Evolutionary conservation across 352 stramenopile genomes (phyloP).

Genomic region (Globisporangium mamillatum): DNA sequence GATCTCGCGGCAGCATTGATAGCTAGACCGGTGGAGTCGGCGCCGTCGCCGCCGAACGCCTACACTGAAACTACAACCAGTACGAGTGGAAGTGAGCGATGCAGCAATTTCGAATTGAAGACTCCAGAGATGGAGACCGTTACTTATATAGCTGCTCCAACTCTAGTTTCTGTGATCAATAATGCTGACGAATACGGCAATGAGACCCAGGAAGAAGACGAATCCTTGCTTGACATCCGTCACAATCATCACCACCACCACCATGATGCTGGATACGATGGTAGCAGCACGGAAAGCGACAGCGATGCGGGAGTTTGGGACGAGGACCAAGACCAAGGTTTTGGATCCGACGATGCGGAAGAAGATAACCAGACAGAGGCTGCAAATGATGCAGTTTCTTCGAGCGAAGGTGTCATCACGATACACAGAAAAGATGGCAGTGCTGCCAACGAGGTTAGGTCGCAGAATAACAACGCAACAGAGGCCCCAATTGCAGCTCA

Average conservation of each 20-base stretch:
- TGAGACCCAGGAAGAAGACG: not conserved
- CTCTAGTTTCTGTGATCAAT: not conserved
- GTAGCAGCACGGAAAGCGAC: conserved; percentile 15
- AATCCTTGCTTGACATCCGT: not conserved
- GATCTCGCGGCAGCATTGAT: not conserved
- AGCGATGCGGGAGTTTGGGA: not conserved
- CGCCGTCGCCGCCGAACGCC: too few species aligned
- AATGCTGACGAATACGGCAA: not conserved
- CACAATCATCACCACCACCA: not conserved
- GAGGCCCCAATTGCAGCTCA: not conserved
- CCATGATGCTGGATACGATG: not conserved
- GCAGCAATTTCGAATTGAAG: not conserved
- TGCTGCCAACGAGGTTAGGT: not conserved
- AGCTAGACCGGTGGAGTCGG: not conserved
- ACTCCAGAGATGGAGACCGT: too few species aligned
- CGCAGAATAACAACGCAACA: not conserved
- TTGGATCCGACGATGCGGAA: not conserved
- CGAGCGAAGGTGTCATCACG: not conserved
- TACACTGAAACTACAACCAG: not conserved
- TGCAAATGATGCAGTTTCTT: not conserved
- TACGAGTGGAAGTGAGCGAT: too few species aligned
- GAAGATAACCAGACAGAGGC: not conserved
- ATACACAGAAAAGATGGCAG: not conserved
- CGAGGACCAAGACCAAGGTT: not conserved
- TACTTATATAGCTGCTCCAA: not conserved